Evolutionary conservation across 2,329 filamentous ascomycete species (phyloP), one percentile per base, ranked within the genome.

Genomic region (Diaporthe caulivora): DNA sequence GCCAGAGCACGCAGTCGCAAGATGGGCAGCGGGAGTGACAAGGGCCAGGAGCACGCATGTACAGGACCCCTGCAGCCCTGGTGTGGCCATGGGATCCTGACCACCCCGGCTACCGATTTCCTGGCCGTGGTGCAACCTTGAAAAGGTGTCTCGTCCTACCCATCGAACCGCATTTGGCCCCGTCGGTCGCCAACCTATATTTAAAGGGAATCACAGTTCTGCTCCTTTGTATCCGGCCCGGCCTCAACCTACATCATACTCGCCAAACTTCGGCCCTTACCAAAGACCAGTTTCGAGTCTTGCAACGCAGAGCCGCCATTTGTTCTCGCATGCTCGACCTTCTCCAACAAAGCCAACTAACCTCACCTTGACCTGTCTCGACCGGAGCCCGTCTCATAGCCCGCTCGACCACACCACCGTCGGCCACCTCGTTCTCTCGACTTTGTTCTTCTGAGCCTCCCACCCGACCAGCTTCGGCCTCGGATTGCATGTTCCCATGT

Each of bases 401-500:
- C 55, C 57, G 40, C 60, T 58, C 29, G 71, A 64, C 74, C 74
- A 62, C 60, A 64, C 57, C 68, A 67, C 51, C 68, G 34, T 51
- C 42, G 44, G 51, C 40, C 17, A 29, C 64, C 60, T 31, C 51
- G 26, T 47, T 47, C 57, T 53, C 53, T 70, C 31, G 49, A 69
- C 44, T 31, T 31, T 42, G 15, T 60, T 49, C 49, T 29, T n/a
- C 24, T 34, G 34, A 71, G n/a, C 69, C 57, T 71, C 44, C 34
- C 21, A 15, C 34, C 49, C 65, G 24, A 26, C 42, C 44, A 62
- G 11, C 62, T 53, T 62, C 31, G 29, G 40, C 40, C 58, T 62
- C 21, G 18, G 29, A 44, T 17, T 34, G 34, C 69, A 80, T 79
- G 78, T 76, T 72, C 78, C 76, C 78, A 83, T 83, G 81, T 82